Evolutionary conservation across 352 stramenopile species (phyloP).

Genomic region (Aphanomyces astaci): DNA sequence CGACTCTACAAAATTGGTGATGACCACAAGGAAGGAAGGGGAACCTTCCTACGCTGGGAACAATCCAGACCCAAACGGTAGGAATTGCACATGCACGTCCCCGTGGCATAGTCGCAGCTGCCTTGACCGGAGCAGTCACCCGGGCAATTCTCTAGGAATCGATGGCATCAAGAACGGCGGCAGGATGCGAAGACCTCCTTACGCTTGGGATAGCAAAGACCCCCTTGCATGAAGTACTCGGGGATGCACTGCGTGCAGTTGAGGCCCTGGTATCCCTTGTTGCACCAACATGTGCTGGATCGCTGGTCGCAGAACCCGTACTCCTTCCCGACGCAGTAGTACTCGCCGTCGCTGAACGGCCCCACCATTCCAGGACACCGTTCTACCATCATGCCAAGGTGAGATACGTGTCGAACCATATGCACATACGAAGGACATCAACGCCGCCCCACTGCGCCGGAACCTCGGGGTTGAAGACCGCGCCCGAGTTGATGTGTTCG

Average conservation of each 20-base stretch:
- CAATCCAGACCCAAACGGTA: conserved; percentile 78
- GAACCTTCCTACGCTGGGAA: conserved; percentile 30
- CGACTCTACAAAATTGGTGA: conserved; percentile 1
- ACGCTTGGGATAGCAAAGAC: conserved; percentile 87
- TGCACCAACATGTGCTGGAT: conserved; percentile 90
- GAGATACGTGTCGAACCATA: not conserved
- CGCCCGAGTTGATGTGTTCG: conserved; percentile 22
- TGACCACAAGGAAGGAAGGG: not conserved
- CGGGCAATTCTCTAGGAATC: conserved; percentile 56
- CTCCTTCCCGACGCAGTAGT: conserved; percentile 86
- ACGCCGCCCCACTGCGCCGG: conserved; percentile 26
- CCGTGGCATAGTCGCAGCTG: conserved; percentile 84
- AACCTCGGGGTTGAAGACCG: conserved; percentile 21
- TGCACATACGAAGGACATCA: conserved; percentile 2
- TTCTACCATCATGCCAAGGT: conserved; percentile 30
- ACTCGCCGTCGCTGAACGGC: conserved; percentile 80
- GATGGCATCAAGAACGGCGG: not conserved
- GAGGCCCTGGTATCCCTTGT: conserved; percentile 87
- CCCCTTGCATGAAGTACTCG: conserved; percentile 77
- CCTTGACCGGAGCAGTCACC: conserved; percentile 85
- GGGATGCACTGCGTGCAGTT: conserved; percentile 84
- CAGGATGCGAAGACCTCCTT: not conserved
- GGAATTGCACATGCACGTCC: conserved; percentile 66
- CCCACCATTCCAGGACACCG: conserved; percentile 79
- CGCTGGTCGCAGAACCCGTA: conserved; percentile 93